These are phyloP conservation scores for Amoeboaphelidium occidentale DNA, from an alignment of 371 early-diverging fungal genomes.

Conservation along the genomic window DNA sequence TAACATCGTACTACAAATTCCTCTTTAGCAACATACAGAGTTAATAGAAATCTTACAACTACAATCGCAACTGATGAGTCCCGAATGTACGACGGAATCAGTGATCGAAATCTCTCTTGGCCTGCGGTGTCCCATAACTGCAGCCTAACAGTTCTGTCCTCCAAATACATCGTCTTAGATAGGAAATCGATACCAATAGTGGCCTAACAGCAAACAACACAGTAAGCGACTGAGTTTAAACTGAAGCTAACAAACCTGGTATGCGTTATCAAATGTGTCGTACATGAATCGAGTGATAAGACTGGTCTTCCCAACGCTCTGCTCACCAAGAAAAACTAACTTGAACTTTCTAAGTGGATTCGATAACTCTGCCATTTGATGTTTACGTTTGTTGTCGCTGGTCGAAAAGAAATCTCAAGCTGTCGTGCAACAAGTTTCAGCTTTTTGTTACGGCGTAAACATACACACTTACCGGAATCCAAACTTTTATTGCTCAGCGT, in stretches of 20 bases:
- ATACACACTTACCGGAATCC: no score
- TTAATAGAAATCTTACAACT: conserved; percentile 28
- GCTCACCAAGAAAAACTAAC: conserved; percentile 83
- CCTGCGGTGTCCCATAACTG: conserved; percentile 97
- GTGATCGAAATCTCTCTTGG: conserved; percentile 73
- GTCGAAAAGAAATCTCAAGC: no score
- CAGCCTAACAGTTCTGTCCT: conserved; percentile 83
- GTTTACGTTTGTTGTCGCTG: no score
- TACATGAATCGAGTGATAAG: conserved; percentile 96
- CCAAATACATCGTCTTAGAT: conserved; percentile 94
- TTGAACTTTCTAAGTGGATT: conserved; percentile 66
- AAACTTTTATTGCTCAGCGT: no score
- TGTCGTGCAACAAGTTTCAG: no score
- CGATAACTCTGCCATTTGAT: conserved; percentile 15
- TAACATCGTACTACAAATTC: not conserved
- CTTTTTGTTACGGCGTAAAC: no score
- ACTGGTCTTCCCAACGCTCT: conserved; percentile 98
- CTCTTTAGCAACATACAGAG: not conserved
- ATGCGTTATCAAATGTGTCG: conserved; percentile 89
- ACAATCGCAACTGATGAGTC: conserved; percentile 97
- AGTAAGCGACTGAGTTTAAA: not conserved
- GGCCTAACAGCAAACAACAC: conserved; percentile 30
- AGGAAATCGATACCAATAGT: conserved; percentile 99
- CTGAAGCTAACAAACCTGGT: conserved; percentile 35
- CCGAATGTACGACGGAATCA: conserved; percentile 95